Evolutionary conservation across 495 filamentous ascomycete genomes (phyloP).

Genomic region (Daldinia vernicosa): DNA sequence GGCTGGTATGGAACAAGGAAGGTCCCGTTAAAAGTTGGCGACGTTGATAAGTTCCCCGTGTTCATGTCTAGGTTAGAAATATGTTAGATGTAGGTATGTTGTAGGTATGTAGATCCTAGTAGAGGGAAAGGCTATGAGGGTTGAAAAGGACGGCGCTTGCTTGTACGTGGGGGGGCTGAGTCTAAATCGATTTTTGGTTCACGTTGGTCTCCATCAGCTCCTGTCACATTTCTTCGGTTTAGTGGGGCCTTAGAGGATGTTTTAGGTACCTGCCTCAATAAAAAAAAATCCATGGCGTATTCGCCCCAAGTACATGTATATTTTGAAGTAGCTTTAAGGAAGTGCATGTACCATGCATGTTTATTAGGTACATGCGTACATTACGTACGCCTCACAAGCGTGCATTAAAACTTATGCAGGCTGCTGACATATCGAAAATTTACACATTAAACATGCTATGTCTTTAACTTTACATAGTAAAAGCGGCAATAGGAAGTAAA

Average conservation of each 20-base stretch:
- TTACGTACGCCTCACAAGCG: not conserved
- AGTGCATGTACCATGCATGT: not conserved
- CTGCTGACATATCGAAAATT: not conserved
- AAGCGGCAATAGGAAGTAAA: too few relatives aligned
- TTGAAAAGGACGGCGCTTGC: conserved; percentile 33
- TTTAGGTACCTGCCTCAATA: not conserved
- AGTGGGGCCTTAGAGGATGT: conserved; percentile 12
- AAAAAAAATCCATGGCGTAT: not conserved
- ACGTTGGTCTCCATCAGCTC: conserved; percentile 33
- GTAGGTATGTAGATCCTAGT: not conserved
- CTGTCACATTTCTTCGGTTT: conserved; percentile 30
- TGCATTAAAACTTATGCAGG: not conserved
- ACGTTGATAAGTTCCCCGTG: not conserved
- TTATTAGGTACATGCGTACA: not conserved
- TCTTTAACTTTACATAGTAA: not conserved
- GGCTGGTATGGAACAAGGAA: conserved; percentile 6
- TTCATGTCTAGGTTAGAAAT: not conserved
- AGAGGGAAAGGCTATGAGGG: conserved; percentile 23
- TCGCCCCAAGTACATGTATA: not conserved
- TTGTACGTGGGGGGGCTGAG: conserved; percentile 38
- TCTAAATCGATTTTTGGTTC: conserved; percentile 40
- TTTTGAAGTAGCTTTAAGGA: not conserved
- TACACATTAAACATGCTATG: not conserved
- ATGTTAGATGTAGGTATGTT: conserved; percentile 9
- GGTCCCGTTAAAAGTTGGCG: conserved; percentile 10